Conservation (phyloP, 176 grass and related monocot genomes). For the Panicum miliaceum region DNA sequence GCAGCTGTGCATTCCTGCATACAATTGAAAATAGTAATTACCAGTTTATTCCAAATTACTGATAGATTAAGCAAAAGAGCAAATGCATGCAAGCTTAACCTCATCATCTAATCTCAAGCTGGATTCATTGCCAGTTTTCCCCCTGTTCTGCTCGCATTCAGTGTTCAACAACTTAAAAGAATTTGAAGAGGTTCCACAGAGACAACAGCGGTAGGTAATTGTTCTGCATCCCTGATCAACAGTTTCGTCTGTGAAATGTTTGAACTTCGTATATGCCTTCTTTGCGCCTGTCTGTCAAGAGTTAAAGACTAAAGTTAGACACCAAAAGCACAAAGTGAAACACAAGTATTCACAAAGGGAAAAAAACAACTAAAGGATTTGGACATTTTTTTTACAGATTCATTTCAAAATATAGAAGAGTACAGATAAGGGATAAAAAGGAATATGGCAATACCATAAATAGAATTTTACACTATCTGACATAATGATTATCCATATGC, state of each 20-base stretch:
- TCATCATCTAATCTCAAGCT: constrained; percentile 48
- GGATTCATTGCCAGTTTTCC: constrained; percentile 51
- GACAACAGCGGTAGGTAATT: constrained; percentile 63
- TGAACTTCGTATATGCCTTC: constrained; percentile 70
- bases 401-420: neutral
- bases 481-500: neutral
- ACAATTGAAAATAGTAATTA: constrained; percentile 29
- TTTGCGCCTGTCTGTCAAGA: constrained; percentile 75
- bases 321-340: constrained; percentile 1
- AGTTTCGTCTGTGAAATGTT: constrained; percentile 53
- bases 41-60: constrained; percentile 11
- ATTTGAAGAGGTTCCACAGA: constrained; percentile 65
- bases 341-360: constrained; percentile 12
- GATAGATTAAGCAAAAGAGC: constrained; percentile 30
- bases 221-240: constrained; percentile 56
- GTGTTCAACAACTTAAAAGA: constrained; percentile 61
- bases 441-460: neutral
- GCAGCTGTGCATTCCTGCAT: constrained; percentile 81
- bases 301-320: constrained; percentile 23
- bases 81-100: constrained; percentile 48
- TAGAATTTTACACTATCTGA: neutral
- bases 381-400: neutral
- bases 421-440: neutral
- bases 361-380: neutral
- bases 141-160: constrained; percentile 47